These are phyloP conservation scores for Pyrus hybrid DNA, from an alignment of 331 rosid species.

Conservation along the genomic window DNA sequence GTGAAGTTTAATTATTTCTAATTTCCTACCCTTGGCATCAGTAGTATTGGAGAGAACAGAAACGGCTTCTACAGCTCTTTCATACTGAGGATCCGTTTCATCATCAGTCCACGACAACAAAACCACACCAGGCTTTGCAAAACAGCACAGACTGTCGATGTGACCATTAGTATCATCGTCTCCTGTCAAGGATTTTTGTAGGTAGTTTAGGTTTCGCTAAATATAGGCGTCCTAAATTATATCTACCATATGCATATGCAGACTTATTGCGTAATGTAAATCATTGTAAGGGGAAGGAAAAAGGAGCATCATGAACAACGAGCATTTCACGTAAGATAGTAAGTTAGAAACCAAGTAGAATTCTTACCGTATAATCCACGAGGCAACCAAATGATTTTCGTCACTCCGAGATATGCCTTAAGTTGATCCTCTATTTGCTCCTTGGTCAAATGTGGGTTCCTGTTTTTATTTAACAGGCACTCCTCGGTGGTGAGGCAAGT, in stretches of 20 bases:
- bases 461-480: conserved; percentile 83
- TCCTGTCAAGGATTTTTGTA: conserved; percentile 41
- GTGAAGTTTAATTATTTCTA: conserved; percentile 71
- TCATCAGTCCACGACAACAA: conserved; percentile 81
- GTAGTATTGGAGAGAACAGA: conserved; percentile 51
- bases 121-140: conserved; percentile 83
- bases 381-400: conserved; percentile 85
- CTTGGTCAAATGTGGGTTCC: conserved; percentile 73
- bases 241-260: neutral
- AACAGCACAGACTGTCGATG: conserved; percentile 89
- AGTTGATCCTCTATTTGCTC: conserved; percentile 71
- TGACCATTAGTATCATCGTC: conserved; percentile 98
- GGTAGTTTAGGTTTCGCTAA: conserved; percentile 2
- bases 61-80: conserved; percentile 61
- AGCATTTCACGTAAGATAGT: neutral
- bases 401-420: conserved; percentile 76
- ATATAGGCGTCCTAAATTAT: neutral
- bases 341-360: neutral
- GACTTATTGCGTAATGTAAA: neutral
- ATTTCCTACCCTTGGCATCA: conserved; percentile 71
- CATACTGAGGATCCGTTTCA: conserved; percentile 76
- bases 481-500: conserved; percentile 97
- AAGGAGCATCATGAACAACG: neutral
- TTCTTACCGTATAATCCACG: conserved; percentile 72
- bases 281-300: neutral